A percentile compares a stretch with the other conserved stretches of the same genome.
Evolutionary conservation across 176 grass and related monocot genomes (phyloP).

Genomic region (Rhynchospora pubera): DNA sequence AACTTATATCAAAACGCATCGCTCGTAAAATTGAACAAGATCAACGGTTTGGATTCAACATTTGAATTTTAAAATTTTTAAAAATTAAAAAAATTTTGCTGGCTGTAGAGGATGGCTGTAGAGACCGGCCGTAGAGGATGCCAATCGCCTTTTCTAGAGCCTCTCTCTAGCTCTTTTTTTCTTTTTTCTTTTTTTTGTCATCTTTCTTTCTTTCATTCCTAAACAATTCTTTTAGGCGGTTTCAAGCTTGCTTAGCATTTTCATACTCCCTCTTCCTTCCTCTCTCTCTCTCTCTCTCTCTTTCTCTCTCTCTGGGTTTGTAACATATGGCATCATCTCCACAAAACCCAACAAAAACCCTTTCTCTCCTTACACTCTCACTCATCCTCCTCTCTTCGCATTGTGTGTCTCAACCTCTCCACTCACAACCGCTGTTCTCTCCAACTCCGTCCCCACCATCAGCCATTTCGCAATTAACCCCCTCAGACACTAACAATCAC

Average conservation of each 20-base stretch:
- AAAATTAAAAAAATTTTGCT: no score
- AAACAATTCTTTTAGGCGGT: constrained; percentile 6
- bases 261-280: not conserved
- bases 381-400: constrained; percentile 31
- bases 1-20: no score
- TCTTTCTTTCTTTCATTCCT: constrained; percentile 17
- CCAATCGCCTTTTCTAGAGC: no score
- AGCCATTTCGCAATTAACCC: constrained; percentile 15
- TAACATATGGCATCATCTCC: constrained; percentile 1
- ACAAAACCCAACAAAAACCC: constrained; percentile 73
- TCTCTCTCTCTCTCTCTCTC: not conserved
- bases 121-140: no score
- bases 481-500: constrained; percentile 34
- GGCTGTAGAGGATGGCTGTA: no score
- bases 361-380: constrained; percentile 4
- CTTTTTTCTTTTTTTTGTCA: not conserved
- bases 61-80: no score
- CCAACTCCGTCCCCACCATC: constrained; percentile 25
- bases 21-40: no score
- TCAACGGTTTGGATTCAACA: no score
- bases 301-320: no score
- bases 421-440: constrained; percentile 31
- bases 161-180: not conserved
- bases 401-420: constrained; percentile 12
- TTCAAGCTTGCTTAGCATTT: constrained; percentile 20